Conservation (phyloP, 2,329 filamentous ascomycete genomes). For the Nemania diffusa region DNA sequence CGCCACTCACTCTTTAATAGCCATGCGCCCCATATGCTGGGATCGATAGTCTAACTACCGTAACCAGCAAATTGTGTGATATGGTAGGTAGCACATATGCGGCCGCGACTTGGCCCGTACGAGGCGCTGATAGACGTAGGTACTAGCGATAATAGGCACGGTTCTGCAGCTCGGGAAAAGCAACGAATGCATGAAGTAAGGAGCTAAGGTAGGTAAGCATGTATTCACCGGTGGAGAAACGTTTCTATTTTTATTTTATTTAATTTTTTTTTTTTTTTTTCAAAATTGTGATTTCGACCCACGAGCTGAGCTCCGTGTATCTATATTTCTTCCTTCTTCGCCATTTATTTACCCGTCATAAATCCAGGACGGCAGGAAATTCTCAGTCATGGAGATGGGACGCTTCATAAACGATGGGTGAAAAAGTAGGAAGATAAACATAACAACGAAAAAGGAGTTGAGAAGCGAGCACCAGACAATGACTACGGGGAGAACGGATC, state of each 20-base stretch:
- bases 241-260: not conserved
- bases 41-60: not conserved
- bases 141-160: not conserved
- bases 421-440: not conserved
- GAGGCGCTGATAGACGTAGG: not conserved
- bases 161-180: not conserved
- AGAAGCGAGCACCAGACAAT: constrained; percentile 30
- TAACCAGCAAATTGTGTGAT: not conserved
- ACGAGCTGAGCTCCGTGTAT: not conserved
- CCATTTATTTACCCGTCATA: not conserved
- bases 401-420: not conserved
- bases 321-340: not conserved
- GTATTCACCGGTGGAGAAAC: not conserved
- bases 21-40: too few species aligned
- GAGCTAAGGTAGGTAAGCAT: not conserved
- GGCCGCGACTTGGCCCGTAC: constrained; percentile 4
- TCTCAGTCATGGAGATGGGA: not conserved
- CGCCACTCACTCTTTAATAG: too few species aligned
- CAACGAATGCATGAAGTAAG: not conserved
- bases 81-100: not conserved
- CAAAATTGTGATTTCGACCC: not conserved
- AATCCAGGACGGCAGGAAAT: not conserved
- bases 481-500: constrained; percentile 42
- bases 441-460: not conserved
- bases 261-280: too few species aligned